These are phyloP conservation scores for Fusarium sp. DNA, from an alignment of 2,329 filamentous ascomycete species.

Conservation along the genomic window DNA sequence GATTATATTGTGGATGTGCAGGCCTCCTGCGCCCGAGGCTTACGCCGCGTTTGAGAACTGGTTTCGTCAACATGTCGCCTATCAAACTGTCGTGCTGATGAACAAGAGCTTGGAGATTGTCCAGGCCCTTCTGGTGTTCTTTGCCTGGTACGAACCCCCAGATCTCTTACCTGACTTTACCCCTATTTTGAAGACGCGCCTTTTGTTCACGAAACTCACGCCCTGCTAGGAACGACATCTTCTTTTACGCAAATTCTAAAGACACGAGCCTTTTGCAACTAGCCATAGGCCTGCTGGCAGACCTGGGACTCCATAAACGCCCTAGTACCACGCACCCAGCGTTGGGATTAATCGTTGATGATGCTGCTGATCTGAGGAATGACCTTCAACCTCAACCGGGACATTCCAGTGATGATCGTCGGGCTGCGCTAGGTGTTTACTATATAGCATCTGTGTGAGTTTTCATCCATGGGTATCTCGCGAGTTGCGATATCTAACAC, in stretches of 20 bases:
- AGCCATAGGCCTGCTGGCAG: background rate
- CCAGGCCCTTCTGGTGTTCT: background rate
- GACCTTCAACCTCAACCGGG: background rate
- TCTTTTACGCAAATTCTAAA: background rate
- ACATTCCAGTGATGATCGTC: background rate
- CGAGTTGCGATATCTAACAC: background rate
- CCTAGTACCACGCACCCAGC: background rate
- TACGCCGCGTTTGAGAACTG: background rate
- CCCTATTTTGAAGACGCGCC: too few species aligned
- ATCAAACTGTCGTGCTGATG: background rate
- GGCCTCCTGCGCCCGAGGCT: background rate
- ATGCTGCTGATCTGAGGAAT: background rate
- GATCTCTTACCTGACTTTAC: too few species aligned
- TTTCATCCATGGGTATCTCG: background rate
- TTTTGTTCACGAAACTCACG: background rate
- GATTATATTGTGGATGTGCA: background rate
- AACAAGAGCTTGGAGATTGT: background rate
- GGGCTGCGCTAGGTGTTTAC: background rate
- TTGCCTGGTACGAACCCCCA: background rate
- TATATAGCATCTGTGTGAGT: background rate
- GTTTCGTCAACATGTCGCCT: background rate
- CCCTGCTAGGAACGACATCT: background rate
- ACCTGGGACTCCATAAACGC: background rate
- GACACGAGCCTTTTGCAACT: background rate
- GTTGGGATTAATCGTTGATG: background rate